These are phyloP conservation scores for Nicotiana tomentosiformis DNA, from an alignment of 257 asterid species.

Conservation along the genomic window DNA sequence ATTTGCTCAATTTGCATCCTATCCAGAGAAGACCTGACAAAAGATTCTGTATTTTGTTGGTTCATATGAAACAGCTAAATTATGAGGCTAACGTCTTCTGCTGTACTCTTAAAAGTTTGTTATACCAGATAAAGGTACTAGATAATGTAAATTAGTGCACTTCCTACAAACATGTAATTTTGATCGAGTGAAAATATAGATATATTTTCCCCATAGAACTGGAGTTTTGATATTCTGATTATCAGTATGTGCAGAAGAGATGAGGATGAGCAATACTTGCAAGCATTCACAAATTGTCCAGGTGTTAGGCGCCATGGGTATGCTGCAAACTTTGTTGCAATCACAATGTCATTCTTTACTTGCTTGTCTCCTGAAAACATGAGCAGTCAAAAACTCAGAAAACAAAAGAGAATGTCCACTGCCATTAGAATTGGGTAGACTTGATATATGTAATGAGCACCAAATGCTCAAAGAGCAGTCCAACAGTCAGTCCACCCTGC, in stretches of 20 bases:
- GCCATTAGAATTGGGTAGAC: background rate
- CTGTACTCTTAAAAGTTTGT: background rate
- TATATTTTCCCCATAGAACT: background rate
- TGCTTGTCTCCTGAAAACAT: conserved; percentile 46
- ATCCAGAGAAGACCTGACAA: conserved; percentile 67
- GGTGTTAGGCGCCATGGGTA: conserved; percentile 97
- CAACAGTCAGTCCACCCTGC: background rate
- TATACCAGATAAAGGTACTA: background rate
- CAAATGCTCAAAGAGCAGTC: background rate
- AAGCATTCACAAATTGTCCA: conserved; percentile 80
- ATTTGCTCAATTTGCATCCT: conserved; percentile 74
- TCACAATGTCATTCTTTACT: conserved; percentile 44
- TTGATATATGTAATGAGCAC: background rate
- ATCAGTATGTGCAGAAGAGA: background rate
- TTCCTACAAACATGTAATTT: background rate
- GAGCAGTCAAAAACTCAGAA: background rate
- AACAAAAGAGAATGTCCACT: background rate
- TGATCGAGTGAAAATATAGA: background rate
- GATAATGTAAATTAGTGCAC: background rate
- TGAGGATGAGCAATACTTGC: conserved; percentile 49
- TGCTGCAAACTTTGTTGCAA: conserved; percentile 95
- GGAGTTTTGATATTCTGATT: background rate
- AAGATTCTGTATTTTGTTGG: background rate
- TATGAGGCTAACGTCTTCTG: background rate
- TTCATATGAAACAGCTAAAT: background rate